Percentiles rank a stretch among this genome's conserved stretches.
These are phyloP conservation scores for Quercus variabilis DNA, from an alignment of 306 rosid species.

Conservation along the genomic window DNA sequence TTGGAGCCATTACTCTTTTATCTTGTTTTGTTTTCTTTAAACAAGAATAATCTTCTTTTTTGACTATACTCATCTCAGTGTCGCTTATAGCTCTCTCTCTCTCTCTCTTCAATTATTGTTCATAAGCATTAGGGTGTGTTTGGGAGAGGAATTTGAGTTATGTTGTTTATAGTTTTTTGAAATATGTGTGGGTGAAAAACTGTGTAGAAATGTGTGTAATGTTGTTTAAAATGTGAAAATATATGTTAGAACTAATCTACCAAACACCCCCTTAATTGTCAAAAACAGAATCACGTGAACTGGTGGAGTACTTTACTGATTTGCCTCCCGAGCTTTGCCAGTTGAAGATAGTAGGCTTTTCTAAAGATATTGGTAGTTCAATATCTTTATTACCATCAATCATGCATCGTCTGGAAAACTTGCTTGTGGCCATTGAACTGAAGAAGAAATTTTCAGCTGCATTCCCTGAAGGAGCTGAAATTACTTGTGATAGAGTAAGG, in stretches of 20 bases:
- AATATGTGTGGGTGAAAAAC: too few species aligned
- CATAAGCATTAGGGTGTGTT: neutral
- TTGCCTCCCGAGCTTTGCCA: conserved; percentile 90
- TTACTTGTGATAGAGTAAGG: conserved; percentile 66
- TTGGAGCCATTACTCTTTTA: neutral
- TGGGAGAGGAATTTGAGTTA: too few species aligned
- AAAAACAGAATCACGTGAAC: conserved; percentile 52
- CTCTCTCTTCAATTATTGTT: conserved; percentile 5
- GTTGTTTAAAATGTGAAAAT: too few species aligned
- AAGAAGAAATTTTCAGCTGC: conserved; percentile 47
- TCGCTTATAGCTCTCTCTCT: neutral
- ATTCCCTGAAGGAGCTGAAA: conserved; percentile 76
- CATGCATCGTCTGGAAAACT: conserved; percentile 93
- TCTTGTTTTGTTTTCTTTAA: neutral
- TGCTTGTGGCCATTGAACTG: conserved; percentile 87
- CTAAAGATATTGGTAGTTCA: conserved; percentile 94
- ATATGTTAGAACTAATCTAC: too few species aligned
- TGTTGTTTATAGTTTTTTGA: too few species aligned
- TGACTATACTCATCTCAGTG: conserved; percentile 23
- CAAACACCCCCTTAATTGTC: neutral
- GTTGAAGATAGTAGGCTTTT: conserved; percentile 79
- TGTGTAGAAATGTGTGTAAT: too few species aligned
- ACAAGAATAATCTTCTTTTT: conserved; percentile 2
- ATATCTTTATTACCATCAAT: conserved; percentile 86
- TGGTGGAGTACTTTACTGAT: conserved; percentile 55